Base-by-base conservation (phyloP, 495 filamentous ascomycete species). In the Aspergillus avenaceus region DNA sequence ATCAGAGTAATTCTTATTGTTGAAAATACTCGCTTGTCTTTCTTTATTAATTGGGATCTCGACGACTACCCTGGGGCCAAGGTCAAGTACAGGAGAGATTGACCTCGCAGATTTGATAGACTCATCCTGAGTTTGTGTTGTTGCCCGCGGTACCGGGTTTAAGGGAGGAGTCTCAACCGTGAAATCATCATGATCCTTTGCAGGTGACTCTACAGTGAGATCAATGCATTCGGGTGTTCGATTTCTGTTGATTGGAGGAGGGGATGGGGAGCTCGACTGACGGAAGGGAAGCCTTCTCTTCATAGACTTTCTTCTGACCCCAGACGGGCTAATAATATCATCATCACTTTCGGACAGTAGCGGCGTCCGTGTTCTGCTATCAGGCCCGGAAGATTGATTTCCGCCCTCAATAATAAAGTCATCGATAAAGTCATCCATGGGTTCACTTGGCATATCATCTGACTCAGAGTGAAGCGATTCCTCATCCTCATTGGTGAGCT, bases 371-470 rank as follows among this genome's bases (percentile, higher is more conserved):
- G 68, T 25, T 67, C 62, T 42, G 34, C 4, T 38, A 38, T 38
- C 13, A 21, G 11, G 18, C 3, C 11, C 34, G 9, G 21, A 1
- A 3, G 11, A 21, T 8, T 8, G 14, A 8, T 18, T 19, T 38
- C 13, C 3, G 16, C 9, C 34, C 36, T 60, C 46, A 36, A 46
- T 38, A 29, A 55, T 55, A 24, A 51, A 43, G 4, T 73, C 60
- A 27, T 78, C 72, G 36, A 74, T 58, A 23, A 76, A 71, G 32
- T 73, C 71, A 22, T 72, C 66, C 12, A 80, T 59, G n/a, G 74
- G 78, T 4, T 72, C 72, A 42, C 58, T 50, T n/a, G 62, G 52
- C 29, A 58, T 58, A 49, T 70, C 64, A 19, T 64, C 63, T 4
- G 64, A 60, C 4, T 63, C 61, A 25, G 60, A 64, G 19, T 50